Percentiles rank a stretch among this genome's conserved stretches.
Evolutionary conservation across 2,329 filamentous ascomycete species (phyloP).

Genomic region (Paramyrothecium roridum): DNA sequence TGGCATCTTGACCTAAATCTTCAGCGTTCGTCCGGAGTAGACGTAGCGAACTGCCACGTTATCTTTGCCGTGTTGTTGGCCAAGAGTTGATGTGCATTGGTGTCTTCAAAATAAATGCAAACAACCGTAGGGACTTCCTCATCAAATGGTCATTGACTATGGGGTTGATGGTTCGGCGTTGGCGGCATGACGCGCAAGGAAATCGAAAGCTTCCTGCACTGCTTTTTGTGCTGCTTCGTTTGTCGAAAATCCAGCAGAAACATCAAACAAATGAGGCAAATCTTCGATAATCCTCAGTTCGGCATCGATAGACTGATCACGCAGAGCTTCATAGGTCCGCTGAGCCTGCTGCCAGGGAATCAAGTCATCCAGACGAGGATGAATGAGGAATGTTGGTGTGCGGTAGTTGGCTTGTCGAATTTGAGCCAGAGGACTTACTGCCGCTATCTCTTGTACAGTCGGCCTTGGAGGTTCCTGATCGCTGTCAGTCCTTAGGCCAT

Average conservation of each 20-base stretch:
- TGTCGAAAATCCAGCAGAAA: not conserved
- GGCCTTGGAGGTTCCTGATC: constrained; percentile 5
- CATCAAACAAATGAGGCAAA: not conserved
- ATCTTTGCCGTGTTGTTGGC: too few relatives aligned
- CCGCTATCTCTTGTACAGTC: constrained; percentile 5
- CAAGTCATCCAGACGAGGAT: constrained; percentile 25
- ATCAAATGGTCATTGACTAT: too few relatives aligned
- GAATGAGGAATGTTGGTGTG: constrained; percentile 29
- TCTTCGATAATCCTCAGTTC: not conserved
- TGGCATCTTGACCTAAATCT: too few relatives aligned
- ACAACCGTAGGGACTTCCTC: too few relatives aligned
- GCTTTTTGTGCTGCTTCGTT: not conserved
- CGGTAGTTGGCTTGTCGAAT: constrained; percentile 23
- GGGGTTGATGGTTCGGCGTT: too few relatives aligned
- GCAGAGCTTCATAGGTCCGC: constrained; percentile 14
- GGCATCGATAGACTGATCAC: not conserved
- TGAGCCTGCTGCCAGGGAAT: constrained; percentile 26
- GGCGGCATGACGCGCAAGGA: too few relatives aligned
- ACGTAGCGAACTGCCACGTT: too few relatives aligned
- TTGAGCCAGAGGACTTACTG: constrained; percentile 25
- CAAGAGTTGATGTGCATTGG: too few relatives aligned
- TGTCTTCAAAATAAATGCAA: too few relatives aligned
- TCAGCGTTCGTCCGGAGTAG: too few relatives aligned
- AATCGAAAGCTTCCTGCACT: not conserved
- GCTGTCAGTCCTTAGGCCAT: constrained; percentile 15